Evolutionary conservation across 2,329 filamentous ascomycete genomes (phyloP).

Genomic region (Aspergillus latus): DNA sequence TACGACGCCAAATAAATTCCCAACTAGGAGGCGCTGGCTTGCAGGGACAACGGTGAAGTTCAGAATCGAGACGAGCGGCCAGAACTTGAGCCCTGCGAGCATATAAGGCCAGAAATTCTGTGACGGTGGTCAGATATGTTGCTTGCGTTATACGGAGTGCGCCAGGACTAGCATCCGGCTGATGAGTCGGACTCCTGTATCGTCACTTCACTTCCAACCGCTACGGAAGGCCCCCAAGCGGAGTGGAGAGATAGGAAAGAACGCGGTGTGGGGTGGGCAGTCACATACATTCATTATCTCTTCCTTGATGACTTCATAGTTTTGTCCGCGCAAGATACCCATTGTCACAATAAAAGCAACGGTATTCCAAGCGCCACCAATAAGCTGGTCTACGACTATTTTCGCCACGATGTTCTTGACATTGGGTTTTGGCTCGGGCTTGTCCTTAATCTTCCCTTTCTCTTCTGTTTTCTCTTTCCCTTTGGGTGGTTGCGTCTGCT

Average conservation of each 20-base stretch:
- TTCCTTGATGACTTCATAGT: constrained; percentile 31
- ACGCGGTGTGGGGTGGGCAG: neutral
- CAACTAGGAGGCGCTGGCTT: constrained; percentile 36
- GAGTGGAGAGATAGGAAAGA: neutral
- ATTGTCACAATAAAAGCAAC: constrained; percentile 57
- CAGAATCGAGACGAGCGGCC: constrained; percentile 42
- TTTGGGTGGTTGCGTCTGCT: neutral
- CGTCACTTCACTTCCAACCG: neutral
- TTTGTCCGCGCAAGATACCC: constrained; percentile 46
- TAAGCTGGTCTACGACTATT: constrained; percentile 58
- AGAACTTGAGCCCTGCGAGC: constrained; percentile 41
- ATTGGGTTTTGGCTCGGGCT: constrained; percentile 25
- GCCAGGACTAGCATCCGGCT: neutral
- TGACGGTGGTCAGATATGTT: constrained; percentile 3
- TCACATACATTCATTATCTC: constrained; percentile 36
- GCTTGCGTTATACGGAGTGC: neutral
- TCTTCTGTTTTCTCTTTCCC: neutral
- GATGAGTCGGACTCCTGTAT: neutral
- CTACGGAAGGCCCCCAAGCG: neutral
- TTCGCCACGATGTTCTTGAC: constrained; percentile 49
- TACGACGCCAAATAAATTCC: constrained; percentile 37
- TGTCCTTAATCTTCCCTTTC: constrained; percentile 11
- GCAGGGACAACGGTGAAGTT: constrained; percentile 41
- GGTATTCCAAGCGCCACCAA: constrained; percentile 59
- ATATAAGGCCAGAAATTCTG: constrained; percentile 41